Conservation (phyloP, 108 stramenopile genomes). For the Seminavis robusta region DNA sequence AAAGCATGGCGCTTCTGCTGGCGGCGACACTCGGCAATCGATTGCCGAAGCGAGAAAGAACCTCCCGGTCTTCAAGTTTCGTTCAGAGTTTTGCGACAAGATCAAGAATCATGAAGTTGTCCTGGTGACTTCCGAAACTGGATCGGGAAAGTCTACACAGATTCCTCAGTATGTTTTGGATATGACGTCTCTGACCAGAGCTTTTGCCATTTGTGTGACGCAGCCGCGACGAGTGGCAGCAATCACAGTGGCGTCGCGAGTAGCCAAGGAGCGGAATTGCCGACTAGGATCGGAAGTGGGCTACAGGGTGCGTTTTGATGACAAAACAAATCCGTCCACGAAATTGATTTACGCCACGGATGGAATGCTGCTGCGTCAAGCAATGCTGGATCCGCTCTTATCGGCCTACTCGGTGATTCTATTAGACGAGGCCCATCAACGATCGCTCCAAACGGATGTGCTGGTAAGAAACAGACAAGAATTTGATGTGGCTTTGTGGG, state of each 20-base stretch:
- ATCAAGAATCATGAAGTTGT: slow-evolving; percentile 56
- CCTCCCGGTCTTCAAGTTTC: slow-evolving; percentile 68
- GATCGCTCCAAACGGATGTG: slow-evolving; percentile 94
- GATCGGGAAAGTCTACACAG: slow-evolving; percentile 81
- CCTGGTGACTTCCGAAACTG: slow-evolving; percentile 75
- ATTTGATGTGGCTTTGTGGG: neutral
- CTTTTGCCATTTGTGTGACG: slow-evolving; percentile 74
- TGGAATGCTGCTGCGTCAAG: slow-evolving; percentile 96
- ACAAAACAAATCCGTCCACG: slow-evolving; percentile 66
- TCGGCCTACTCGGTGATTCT: slow-evolving; percentile 79
- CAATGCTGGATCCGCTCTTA: slow-evolving; percentile 82
- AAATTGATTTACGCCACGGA: slow-evolving; percentile 92
- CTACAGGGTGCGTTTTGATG: slow-evolving; percentile 96
- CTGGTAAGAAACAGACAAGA: slow-evolving; percentile 25
- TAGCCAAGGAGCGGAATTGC: slow-evolving; percentile 82
- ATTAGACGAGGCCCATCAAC: slow-evolving; percentile 97
- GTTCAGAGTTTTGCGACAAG: slow-evolving; percentile 41
- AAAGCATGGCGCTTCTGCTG: too few species aligned
- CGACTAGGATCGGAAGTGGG: slow-evolving; percentile 70
- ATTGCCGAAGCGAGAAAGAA: too few species aligned
- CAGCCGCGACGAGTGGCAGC: slow-evolving; percentile 97
- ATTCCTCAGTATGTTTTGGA: slow-evolving; percentile 72
- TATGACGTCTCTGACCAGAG: slow-evolving; percentile 16
- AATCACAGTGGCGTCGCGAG: slow-evolving; percentile 90
- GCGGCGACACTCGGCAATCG: too few species aligned